phyloP scores from a whole-genome alignment of 306 rosid genomes.

The Geum urbanum region DNA sequence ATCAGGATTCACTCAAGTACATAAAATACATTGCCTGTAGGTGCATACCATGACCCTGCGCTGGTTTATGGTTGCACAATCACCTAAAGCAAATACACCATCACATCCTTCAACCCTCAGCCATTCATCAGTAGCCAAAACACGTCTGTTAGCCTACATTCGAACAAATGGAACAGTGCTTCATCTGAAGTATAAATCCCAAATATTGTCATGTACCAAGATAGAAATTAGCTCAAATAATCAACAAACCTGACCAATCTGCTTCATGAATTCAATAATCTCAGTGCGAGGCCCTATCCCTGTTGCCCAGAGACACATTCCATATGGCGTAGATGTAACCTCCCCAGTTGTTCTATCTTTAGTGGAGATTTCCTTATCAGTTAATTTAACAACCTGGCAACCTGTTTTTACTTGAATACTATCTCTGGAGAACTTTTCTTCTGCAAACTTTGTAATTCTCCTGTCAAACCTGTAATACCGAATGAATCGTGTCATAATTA shows the following conservation, averaged over 20 bases:
- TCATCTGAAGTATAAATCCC: background rate
- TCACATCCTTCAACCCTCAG: conserved; percentile 65
- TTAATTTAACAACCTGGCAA: conserved; percentile 56
- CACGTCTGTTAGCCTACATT: conserved; percentile 50
- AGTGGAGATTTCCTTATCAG: conserved; percentile 59
- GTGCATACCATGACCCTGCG: conserved; percentile 62
- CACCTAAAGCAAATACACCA: conserved; percentile 60
- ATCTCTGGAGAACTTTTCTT: conserved; percentile 63
- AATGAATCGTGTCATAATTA: background rate
- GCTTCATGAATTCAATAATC: conserved; percentile 65
- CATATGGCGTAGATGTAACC: conserved; percentile 52
- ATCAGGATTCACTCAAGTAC: background rate
- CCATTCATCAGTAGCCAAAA: conserved; percentile 70
- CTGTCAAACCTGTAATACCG: conserved; percentile 59
- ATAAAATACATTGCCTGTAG: background rate
- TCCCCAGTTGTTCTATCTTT: conserved; percentile 57
- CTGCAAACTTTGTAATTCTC: conserved; percentile 76
- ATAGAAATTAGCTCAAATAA: background rate
- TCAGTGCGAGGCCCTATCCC: conserved; percentile 71
- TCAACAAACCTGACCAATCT: conserved; percentile 68
- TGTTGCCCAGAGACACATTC: conserved; percentile 79
- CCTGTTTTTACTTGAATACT: conserved; percentile 74
- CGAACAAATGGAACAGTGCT: conserved; percentile 3
- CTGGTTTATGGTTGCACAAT: conserved; percentile 72
- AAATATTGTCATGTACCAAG: background rate